These are phyloP conservation scores for Pseudozyma tsukubaensis DNA, from an alignment of 1,284 basidiomycete genomes.

Conservation along the genomic window DNA sequence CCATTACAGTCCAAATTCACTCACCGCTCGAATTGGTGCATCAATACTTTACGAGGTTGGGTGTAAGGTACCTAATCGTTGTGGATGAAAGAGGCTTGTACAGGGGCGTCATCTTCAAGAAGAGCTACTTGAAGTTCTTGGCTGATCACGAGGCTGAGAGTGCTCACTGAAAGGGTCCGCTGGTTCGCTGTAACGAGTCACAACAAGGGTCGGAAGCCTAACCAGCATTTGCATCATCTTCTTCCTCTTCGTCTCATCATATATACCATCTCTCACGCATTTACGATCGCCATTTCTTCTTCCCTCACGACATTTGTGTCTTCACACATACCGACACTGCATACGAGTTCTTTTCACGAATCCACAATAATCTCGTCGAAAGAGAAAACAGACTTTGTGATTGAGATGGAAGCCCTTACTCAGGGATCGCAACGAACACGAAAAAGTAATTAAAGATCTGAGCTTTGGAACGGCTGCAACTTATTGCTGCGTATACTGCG, in stretches of 20 bases:
- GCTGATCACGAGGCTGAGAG: constrained; percentile 31
- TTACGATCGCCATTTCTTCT: not conserved
- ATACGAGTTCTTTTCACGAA: not conserved
- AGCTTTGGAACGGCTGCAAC: not conserved
- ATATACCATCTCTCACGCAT: constrained; percentile 1
- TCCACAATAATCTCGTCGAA: not conserved
- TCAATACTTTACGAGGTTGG: constrained; percentile 71
- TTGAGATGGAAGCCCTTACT: not conserved
- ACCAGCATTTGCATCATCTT: no score
- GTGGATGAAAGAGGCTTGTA: constrained; percentile 85
- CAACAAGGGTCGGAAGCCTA: no score
- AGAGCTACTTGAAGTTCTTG: constrained; percentile 71
- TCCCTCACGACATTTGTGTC: no score
- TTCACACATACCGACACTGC: no score
- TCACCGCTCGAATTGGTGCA: constrained; percentile 89
- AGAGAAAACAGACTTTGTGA: not conserved
- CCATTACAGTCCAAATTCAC: constrained; percentile 82
- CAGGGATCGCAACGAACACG: not conserved
- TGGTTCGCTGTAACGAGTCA: no score
- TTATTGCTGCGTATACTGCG: constrained; percentile 3
- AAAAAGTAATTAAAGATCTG: not conserved
- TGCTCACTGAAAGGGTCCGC: not conserved
- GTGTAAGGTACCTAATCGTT: constrained; percentile 73
- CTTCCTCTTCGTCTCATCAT: not conserved
- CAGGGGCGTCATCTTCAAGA: constrained; percentile 91